Evolutionary conservation across 805 yeast genomes (phyloP).

Genomic region (Lipomyces orientalis): DNA sequence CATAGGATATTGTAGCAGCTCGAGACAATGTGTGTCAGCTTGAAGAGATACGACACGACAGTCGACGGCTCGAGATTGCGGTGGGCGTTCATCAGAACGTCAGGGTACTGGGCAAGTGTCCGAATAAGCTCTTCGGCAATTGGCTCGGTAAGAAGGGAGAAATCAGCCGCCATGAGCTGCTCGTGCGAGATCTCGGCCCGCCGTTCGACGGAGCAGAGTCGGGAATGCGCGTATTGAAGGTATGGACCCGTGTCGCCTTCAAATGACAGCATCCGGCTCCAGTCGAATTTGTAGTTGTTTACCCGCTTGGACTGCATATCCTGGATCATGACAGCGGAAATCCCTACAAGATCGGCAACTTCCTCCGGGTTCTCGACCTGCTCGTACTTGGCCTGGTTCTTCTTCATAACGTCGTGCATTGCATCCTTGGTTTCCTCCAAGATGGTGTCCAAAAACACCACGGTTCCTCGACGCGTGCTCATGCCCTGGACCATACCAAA

Average conservation of each 20-base stretch:
- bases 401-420: slow-evolving; percentile 96
- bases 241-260: slow-evolving; percentile 99
- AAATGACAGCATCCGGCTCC: slow-evolving; percentile 97
- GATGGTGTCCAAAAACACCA: slow-evolving; percentile 93
- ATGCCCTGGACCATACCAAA: slow-evolving; percentile 98
- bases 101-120: slow-evolving; percentile 87
- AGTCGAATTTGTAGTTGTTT: slow-evolving; percentile 93
- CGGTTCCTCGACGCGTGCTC: slow-evolving; percentile 98
- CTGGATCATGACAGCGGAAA: slow-evolving; percentile 98
- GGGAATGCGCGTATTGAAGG: slow-evolving; percentile 96
- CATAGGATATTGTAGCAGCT: slow-evolving; percentile 95
- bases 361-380: slow-evolving; percentile 93
- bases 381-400: slow-evolving; percentile 86
- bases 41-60: slow-evolving; percentile 89
- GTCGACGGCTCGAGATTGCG: slow-evolving; percentile 92
- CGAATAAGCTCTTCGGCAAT: slow-evolving; percentile 75
- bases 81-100: slow-evolving; percentile 78
- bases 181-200: slow-evolving; percentile 54
- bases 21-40: slow-evolving; percentile 89
- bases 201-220: slow-evolving; percentile 93
- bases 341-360: slow-evolving; percentile 94
- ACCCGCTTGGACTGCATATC: slow-evolving; percentile 98
- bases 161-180: slow-evolving; percentile 55
- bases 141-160: slow-evolving; percentile 68
- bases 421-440: slow-evolving; percentile 89